Percentiles rank a stretch among this genome's conserved stretches.
Evolutionary conservation across 352 stramenopile genomes (phyloP).

Genomic region (Globisporangium canariense): DNA sequence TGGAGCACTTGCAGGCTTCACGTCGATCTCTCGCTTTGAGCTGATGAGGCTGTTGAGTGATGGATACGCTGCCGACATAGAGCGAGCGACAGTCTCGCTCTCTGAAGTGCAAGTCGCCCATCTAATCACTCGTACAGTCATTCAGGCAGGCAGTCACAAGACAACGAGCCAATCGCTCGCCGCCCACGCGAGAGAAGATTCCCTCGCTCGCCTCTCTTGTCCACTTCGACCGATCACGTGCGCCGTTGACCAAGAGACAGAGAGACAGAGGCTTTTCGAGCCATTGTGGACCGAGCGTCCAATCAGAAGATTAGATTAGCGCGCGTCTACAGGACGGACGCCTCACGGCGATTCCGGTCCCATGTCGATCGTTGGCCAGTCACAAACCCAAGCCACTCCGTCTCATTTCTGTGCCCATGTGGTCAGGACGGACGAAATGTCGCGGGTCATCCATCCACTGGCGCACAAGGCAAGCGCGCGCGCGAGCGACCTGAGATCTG

Average conservation of each 20-base stretch:
- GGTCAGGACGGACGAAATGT: not conserved
- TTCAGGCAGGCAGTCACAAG: not conserved
- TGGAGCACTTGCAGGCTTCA: not conserved
- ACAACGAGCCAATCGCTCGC: not conserved
- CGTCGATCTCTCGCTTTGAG: not conserved
- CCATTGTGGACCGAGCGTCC: not conserved
- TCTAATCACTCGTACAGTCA: not conserved
- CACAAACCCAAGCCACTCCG: not conserved
- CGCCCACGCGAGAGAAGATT: not conserved
- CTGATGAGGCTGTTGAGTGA: not conserved
- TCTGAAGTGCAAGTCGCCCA: not conserved
- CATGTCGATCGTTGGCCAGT: not conserved
- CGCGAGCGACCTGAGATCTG: no score
- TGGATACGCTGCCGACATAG: not conserved
- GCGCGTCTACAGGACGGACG: not conserved
- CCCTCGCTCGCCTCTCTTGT: not conserved
- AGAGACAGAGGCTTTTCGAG: not conserved
- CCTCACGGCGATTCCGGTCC: not conserved
- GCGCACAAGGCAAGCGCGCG: not conserved
- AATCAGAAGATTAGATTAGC: slow-evolving; percentile 10
- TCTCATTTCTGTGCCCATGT: slow-evolving; percentile 2
- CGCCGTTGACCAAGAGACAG: not conserved
- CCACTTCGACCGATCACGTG: not conserved
- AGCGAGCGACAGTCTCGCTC: not conserved
- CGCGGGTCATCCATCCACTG: not conserved